Conservation (phyloP, 2,329 filamentous ascomycete species). For the Fusarium lateritium region DNA sequence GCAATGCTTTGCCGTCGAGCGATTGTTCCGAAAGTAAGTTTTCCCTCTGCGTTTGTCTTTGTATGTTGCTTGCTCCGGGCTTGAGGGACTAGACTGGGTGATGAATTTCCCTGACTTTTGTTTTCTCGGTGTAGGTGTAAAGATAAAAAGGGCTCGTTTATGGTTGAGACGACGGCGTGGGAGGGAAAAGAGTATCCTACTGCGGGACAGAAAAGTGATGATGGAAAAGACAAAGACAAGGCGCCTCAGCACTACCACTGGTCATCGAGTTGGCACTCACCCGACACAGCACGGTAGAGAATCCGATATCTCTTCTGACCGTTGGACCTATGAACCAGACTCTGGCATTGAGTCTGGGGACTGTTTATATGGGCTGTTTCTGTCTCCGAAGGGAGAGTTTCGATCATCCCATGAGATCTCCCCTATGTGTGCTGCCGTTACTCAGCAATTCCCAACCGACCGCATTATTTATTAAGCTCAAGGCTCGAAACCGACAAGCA, state of each 20-base stretch:
- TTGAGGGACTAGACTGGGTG: not conserved
- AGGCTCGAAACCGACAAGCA: not conserved
- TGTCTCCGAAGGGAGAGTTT: not conserved
- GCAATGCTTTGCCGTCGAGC: slow-evolving; percentile 70
- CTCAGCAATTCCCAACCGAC: too few species aligned
- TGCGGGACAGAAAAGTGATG: slow-evolving; percentile 23
- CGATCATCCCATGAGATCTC: not conserved
- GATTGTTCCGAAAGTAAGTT: slow-evolving; percentile 72
- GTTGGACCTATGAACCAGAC: not conserved
- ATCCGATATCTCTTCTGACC: not conserved
- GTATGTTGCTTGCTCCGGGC: not conserved
- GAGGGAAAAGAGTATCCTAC: slow-evolving; percentile 58
- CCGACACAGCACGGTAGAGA: slow-evolving; percentile 48
- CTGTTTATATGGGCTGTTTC: not conserved
- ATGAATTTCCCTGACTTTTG: slow-evolving; percentile 12
- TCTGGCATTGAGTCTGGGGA: not conserved
- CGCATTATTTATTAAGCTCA: too few species aligned
- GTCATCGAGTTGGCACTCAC: slow-evolving; percentile 55
- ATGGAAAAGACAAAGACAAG: slow-evolving; percentile 34
- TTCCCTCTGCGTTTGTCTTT: not conserved
- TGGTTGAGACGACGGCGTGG: slow-evolving; percentile 76
- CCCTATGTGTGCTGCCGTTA: too few species aligned
- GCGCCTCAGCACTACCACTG: slow-evolving; percentile 50
- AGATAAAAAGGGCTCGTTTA: slow-evolving; percentile 70
- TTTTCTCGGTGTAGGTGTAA: slow-evolving; percentile 65